Evolutionary conservation across 2,329 filamentous ascomycete genomes (phyloP).

Genomic region (Cercospora sp.): DNA sequence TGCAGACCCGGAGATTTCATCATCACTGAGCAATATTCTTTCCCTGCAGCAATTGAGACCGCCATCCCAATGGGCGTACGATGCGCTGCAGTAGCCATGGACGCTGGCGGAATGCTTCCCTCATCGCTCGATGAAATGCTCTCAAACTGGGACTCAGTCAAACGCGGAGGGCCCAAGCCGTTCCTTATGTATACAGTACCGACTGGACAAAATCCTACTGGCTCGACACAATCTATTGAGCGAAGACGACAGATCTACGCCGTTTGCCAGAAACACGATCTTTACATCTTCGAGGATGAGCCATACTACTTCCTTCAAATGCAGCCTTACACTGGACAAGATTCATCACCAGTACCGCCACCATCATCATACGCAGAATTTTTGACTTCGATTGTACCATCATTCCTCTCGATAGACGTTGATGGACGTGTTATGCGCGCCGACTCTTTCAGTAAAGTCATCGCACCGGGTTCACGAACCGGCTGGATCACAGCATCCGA

Average conservation of each 20-base stretch:
- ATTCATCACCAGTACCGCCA: constrained; percentile 54
- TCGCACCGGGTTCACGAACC: constrained; percentile 83
- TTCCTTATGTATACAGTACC: constrained; percentile 70
- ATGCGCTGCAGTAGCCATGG: constrained; percentile 63
- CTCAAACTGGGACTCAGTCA: constrained; percentile 62
- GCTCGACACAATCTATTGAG: constrained; percentile 71
- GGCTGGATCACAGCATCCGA: constrained; percentile 90
- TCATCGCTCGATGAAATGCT: constrained; percentile 63
- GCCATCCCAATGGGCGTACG: constrained; percentile 63
- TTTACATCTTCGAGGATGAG: constrained; percentile 88
- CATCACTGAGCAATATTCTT: constrained; percentile 88
- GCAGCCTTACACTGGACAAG: constrained; percentile 66
- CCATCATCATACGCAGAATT: constrained; percentile 70
- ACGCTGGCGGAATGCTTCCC: constrained; percentile 65
- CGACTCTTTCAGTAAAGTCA: constrained; percentile 91
- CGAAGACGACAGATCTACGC: constrained; percentile 72
- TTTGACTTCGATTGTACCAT: constrained; percentile 70
- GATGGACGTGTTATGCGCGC: constrained; percentile 86
- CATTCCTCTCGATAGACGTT: constrained; percentile 76
- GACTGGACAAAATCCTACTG: constrained; percentile 88
- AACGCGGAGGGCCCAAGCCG: constrained; percentile 62
- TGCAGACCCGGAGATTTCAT: constrained; percentile 73
- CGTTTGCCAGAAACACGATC: constrained; percentile 78
- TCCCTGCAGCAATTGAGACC: constrained; percentile 72
- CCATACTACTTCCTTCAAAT: constrained; percentile 94